These are phyloP conservation scores for Yarrowia sp. DNA, from an alignment of 805 yeast species.

Conservation along the genomic window DNA sequence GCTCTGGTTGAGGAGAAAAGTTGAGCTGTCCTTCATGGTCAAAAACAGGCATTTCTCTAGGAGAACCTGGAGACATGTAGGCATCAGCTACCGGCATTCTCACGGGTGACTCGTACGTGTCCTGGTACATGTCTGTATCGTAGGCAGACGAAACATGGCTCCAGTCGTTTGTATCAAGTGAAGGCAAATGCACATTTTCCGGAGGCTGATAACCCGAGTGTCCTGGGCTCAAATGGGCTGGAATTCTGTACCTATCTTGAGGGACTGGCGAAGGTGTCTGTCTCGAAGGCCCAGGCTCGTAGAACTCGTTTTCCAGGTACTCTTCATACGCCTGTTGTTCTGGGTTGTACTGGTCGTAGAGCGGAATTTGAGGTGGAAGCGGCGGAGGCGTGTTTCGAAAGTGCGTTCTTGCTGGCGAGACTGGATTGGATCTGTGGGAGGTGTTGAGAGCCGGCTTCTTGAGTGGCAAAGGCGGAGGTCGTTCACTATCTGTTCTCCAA, in stretches of 20 bases:
- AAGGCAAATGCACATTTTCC: not conserved
- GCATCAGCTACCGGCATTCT: slow-evolving; percentile 3
- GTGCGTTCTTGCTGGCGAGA: not conserved
- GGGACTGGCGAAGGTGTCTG: not conserved
- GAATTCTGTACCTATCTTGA: slow-evolving; percentile 6
- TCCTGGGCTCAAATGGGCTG: not conserved
- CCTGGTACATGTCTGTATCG: slow-evolving; percentile 5
- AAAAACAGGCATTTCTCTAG: not conserved
- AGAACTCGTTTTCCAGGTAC: not conserved
- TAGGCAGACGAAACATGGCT: slow-evolving; percentile 12
- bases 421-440: slow-evolving; percentile 4
- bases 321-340: not conserved
- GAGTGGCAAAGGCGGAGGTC: slow-evolving; percentile 16
- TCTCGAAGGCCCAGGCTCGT: not conserved
- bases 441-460: slow-evolving; percentile 15
- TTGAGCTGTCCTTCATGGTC: no score
- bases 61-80: slow-evolving; percentile 5
- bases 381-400: slow-evolving; percentile 2
- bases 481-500: slow-evolving; percentile 14
- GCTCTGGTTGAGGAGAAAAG: no score
- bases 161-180: slow-evolving; percentile 6
- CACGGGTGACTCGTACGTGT: slow-evolving; percentile 4
- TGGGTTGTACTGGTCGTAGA: slow-evolving; percentile 2
- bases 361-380: not conserved
- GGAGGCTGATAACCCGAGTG: slow-evolving; percentile 2